These are phyloP conservation scores for Clonostachys chloroleuca DNA, from an alignment of 2,329 filamentous ascomycete genomes.

Conservation along the genomic window DNA sequence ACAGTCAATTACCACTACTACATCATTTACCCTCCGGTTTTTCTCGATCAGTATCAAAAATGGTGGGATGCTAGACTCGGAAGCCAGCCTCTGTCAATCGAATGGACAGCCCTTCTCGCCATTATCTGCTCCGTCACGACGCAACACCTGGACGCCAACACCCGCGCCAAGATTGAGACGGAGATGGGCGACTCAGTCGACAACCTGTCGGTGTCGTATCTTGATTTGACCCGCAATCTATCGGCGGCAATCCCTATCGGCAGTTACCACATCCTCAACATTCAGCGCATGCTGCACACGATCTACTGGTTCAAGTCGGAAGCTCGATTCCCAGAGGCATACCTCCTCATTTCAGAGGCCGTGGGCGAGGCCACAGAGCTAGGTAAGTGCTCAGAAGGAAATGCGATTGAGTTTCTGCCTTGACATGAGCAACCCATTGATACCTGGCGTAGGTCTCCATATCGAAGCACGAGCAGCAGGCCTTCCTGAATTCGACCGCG, in stretches of 20 bases:
- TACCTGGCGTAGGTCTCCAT: conserved; percentile 10
- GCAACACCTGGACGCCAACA: conserved; percentile 16
- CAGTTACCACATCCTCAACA: conserved; percentile 17
- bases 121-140: conserved; percentile 19
- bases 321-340: conserved; percentile 19
- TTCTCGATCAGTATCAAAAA: conserved; percentile 18
- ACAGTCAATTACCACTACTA: conserved; percentile 25
- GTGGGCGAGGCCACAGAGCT: conserved; percentile 21
- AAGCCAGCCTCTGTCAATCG: conserved; percentile 12
- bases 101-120: conserved; percentile 19
- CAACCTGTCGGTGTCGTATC: conserved; percentile 13
- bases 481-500: conserved; percentile 18
- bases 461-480: conserved; percentile 9
- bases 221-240: conserved; percentile 15
- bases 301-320: conserved; percentile 26
- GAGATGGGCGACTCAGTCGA: conserved; percentile 11
- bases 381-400: conserved; percentile 5
- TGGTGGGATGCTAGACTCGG: conserved; percentile 18
- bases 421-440: conserved; percentile 3
- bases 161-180: conserved; percentile 10
- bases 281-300: conserved; percentile 20
- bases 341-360: conserved; percentile 22
- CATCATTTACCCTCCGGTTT: conserved; percentile 20
- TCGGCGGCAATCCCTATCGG: conserved; percentile 15
- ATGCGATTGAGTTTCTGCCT: not conserved